Base-by-base conservation (phyloP, 1,139 yeast species). In the Debaryomyces fabryi region DNA sequence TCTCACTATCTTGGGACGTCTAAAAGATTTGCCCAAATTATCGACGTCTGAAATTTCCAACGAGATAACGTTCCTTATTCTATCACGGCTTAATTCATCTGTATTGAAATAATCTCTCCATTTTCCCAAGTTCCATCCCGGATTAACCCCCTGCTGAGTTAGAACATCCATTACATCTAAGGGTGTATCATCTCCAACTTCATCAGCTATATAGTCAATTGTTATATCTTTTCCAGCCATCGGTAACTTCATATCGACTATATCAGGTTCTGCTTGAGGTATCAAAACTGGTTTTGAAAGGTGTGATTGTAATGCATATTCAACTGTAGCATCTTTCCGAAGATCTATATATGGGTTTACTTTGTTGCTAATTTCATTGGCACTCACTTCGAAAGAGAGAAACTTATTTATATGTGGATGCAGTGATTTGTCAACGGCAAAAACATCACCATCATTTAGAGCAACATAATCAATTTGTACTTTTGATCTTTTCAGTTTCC, bases 91-190 rank as follows among this genome's bases (percentile, higher is more conserved):
- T 0, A 55, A 55, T 2, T 68, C 64, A 0, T 67, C 67, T 2
- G 72, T 63, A 39, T 79, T 75, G 64, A 83, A 89, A 65, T 90
- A 90, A 36, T 86, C 85, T 47, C 84, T 70, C 97, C 97, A 91
- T 52, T 74, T 75, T 0, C 78, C 78, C 74, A 90, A 68, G 29
- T 79, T 76, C 97, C 97, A 91, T 5, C 81, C 79, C 0, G 83
- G 81, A 5, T 67, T 59, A 8, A 74, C 74, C 15, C 82, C 78
- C 50, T 86, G 87, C 58, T 91, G 97, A 0, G 96, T 85, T 16
- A 88, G 76, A 4, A 90, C 96, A 61, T 91, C 96, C 95, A 89
- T 88, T 1, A 91, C 97, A 51, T 90, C 96, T 1, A 91, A 78
- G 0, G 80, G 78, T 2, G 72, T 68, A 37, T 85, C 87, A 1